Conservation (phyloP, 2,329 filamentous ascomycete genomes). For the Fusarium dlaminii region DNA sequence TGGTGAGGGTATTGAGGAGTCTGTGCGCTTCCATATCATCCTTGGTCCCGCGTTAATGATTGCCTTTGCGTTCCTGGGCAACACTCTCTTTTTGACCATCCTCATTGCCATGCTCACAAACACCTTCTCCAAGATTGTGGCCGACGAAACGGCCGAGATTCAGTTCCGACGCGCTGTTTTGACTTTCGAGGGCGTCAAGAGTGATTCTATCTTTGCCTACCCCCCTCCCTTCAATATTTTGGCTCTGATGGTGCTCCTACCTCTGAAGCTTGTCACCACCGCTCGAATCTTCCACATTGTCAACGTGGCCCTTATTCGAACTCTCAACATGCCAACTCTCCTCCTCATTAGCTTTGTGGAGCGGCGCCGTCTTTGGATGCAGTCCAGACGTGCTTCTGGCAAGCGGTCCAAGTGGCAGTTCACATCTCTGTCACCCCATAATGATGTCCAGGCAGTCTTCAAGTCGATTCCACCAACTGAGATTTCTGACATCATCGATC, state of each 20-base stretch:
- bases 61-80: constrained; percentile 77
- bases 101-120: constrained; percentile 78
- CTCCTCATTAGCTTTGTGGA: constrained; percentile 70
- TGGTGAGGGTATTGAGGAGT: constrained; percentile 63
- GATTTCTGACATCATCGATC: constrained; percentile 47
- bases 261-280: constrained; percentile 70
- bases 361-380: constrained; percentile 59
- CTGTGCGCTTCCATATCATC: constrained; percentile 69
- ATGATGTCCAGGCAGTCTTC: constrained; percentile 69
- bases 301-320: constrained; percentile 72
- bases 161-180: constrained; percentile 77
- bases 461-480: constrained; percentile 64
- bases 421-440: constrained; percentile 63
- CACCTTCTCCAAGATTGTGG: constrained; percentile 76
- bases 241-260: constrained; percentile 70
- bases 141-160: constrained; percentile 74
- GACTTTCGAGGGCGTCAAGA: constrained; percentile 79
- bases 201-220: constrained; percentile 75
- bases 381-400: constrained; percentile 27
- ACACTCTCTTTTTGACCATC: constrained; percentile 79
- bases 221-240: constrained; percentile 76
- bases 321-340: constrained; percentile 71
- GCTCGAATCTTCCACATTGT: constrained; percentile 75
- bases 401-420: constrained; percentile 55
- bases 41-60: constrained; percentile 76